These are phyloP conservation scores for Infundibulicybe gibba DNA, from an alignment of 768 basidiomycete species.

Conservation along the genomic window DNA sequence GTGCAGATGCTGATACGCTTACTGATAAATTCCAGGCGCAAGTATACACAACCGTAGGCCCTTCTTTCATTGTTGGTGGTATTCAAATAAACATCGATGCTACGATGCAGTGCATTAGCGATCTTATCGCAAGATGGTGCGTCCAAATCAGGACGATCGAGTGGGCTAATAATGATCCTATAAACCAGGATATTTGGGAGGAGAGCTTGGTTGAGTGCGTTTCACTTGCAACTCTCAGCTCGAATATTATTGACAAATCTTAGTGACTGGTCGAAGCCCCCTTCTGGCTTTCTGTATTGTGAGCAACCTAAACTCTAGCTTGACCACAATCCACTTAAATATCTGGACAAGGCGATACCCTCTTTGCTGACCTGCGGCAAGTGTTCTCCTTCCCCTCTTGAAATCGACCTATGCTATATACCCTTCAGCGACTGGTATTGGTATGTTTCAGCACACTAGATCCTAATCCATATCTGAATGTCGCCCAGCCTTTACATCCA, in stretches of 20 bases:
- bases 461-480: neutral
- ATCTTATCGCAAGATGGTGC: constrained; percentile 6
- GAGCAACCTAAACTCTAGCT: neutral
- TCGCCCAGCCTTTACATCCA: constrained; percentile 3
- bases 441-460: neutral
- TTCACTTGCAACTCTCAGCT: neutral
- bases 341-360: neutral
- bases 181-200: constrained; percentile 4
- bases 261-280: constrained; percentile 3
- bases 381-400: neutral
- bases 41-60: constrained; percentile 2
- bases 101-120: constrained; percentile 4
- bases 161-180: neutral
- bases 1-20: too few relatives aligned
- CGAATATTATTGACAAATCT: neutral
- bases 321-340: neutral
- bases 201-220: constrained; percentile 8
- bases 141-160: neutral
- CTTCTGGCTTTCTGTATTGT: constrained; percentile 1
- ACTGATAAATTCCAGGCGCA: neutral
- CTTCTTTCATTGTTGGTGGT: neutral
- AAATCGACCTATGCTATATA: neutral
- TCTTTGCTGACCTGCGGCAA: constrained; percentile 5
- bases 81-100: neutral
- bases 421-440: constrained; percentile 5